Evolutionary conservation across 495 filamentous ascomycete species (phyloP), one percentile per base, ranked within the genome.

Genomic region (Rusavskia elegans): DNA sequence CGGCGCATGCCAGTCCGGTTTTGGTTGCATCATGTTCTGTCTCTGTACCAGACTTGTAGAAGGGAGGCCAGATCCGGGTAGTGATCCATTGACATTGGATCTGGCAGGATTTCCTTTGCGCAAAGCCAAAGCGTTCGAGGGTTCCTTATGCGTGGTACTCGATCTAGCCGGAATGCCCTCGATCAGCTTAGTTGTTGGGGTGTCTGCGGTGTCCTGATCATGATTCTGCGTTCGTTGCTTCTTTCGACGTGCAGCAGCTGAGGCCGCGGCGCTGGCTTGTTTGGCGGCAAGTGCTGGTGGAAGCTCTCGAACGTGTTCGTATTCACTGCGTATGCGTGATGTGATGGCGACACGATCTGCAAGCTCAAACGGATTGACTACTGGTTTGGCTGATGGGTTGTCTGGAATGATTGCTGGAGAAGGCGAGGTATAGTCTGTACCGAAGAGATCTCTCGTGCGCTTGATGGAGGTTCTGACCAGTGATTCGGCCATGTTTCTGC

Each of bases 1-100:
- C 29, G 93, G 93, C 48, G 90, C 75, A 63, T 97, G 90, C 93
- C 93, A 99, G 40, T 92, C 80, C 11, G 93, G 93, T 57, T 78
- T 82, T 54, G 82, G 68, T 61, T 90, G 88, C 58, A 81, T 73
- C 17, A 83, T 73, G 32, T 79, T 82, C 37, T 85, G 78, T 50
- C 79, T 75, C 51, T 81, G 73, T 45, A 84, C 74, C 54, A 89
- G 68, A 57, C 78, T 84, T 64, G 67, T 74, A 1, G 73, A 72
- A 23, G 75, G 69, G 27, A 70, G 68, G 45, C 73, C 64, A 25
- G 64, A 62, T 57, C 75, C 71, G 6, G 69, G 63, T 0, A 66
- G 70, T 13, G 71, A 66, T 41, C 70, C 73, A 53, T 70, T 69
- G 11, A 67, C 65, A 57, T 71, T 73, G 3, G 65, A 48, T 48